Evolutionary conservation across 192 early-diverging fungal genomes (phyloP), one percentile per base, ranked within the genome.

Genomic region (Dimargaris cristalligena): DNA sequence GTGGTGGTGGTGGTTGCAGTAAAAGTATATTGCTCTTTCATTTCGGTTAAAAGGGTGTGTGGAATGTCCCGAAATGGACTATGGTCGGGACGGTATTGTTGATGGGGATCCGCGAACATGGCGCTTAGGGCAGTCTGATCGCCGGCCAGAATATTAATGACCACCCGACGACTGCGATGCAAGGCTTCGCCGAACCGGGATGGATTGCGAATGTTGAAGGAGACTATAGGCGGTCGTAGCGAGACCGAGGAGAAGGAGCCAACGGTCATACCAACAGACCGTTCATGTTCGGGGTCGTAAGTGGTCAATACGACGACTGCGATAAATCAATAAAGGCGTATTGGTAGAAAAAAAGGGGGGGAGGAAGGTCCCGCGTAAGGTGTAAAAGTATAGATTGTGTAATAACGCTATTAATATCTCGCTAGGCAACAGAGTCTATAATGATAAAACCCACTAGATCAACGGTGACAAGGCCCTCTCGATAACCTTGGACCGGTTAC

Each of bases 181-280:
- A 56, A 33, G 20, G 29, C 1, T 1, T 26, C 0, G 34, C 4
- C 31, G 30, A 56, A 56, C 30, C 54, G 31, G 16, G 54, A 56
- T 10, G 54, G 54, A 3, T 56, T 33, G 31, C 54, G 54, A 33
- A 56, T 56, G 34, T 56, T 56, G 54, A 56, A 56, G 31, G 54
- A 33, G 20, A 56, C 25, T 9, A 56, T 56, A 20, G 54, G 54
- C 8, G 54, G 54, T 1, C 34, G n/a, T 8, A 56, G 54, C 16
- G 54, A 56, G 1, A 56, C 54, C 31, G 54, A 56, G 8, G 16
- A 29, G 34, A 56, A 56, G 32, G 54, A 56, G 2, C 54, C 54
- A 16, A 33, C 54, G 28, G 54, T 56, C 54, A 56, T 56, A 35
- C 54, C 54, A 1, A 32, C 34, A 8, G 31, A 13, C 3, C 54